phyloP scores from a whole-genome alignment of 192 early-diverging fungal genomes.

The Endogone sp. region DNA sequence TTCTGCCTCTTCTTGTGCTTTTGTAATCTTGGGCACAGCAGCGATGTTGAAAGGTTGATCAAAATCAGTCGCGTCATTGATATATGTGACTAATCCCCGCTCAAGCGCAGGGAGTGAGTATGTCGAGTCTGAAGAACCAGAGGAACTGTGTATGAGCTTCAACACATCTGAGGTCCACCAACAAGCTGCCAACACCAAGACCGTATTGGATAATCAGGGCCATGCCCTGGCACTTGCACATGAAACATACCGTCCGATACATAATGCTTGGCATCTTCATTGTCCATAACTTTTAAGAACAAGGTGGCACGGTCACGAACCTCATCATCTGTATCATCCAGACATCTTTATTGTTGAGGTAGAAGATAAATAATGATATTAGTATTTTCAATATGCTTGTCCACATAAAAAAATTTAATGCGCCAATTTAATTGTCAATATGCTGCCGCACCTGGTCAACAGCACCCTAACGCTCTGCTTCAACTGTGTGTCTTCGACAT shows the following conservation, averaged over 20 bases:
- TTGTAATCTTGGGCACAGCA: constrained; percentile 76
- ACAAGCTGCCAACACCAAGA: too few relatives aligned
- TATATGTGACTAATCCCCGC: constrained; percentile 82
- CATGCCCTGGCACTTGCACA: too few relatives aligned
- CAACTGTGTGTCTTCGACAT: constrained; percentile 65
- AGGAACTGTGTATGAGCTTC: too few relatives aligned
- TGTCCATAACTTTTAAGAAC: constrained; percentile 76
- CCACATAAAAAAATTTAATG: too few relatives aligned
- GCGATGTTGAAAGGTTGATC: constrained; percentile 75
- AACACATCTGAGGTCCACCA: too few relatives aligned
- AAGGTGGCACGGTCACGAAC: constrained; percentile 94
- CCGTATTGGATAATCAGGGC: too few relatives aligned
- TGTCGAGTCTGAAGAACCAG: constrained; percentile 62
- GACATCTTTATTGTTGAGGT: constrained; percentile 57
- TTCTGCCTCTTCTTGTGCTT: constrained; percentile 82
- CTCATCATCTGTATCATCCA: constrained; percentile 98
- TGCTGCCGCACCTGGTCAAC: constrained; percentile 50
- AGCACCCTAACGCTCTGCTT: constrained; percentile 79
- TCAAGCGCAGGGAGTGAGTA: constrained; percentile 85
- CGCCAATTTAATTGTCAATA: background rate
- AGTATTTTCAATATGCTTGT: too few relatives aligned
- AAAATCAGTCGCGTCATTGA: constrained; percentile 58
- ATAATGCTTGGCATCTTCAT: constrained; percentile 63
- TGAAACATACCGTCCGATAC: constrained; percentile 72
- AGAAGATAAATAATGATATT: too few relatives aligned